Conservation (phyloP, 2,329 filamentous ascomycete species). For the Penicillium paneum region DNA sequence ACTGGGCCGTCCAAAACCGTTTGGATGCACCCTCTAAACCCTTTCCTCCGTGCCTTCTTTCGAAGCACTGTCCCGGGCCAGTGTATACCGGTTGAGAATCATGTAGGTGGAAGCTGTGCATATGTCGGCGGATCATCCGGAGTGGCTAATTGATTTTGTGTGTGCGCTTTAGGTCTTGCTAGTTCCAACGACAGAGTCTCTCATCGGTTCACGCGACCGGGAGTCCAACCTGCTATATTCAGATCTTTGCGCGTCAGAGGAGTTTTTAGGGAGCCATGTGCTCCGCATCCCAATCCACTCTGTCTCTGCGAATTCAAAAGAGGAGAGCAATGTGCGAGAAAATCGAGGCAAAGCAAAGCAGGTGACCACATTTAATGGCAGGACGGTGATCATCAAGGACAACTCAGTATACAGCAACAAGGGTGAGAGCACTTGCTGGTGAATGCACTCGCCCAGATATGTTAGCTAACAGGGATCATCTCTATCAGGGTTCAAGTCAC, state of each 20-base stretch:
- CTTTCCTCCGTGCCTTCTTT: slow-evolving; percentile 98
- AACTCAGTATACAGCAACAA: slow-evolving; percentile 93
- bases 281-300: slow-evolving; percentile 68
- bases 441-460: slow-evolving; percentile 1
- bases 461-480: slow-evolving; percentile 13
- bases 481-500: slow-evolving; percentile 74
- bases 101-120: slow-evolving; percentile 51
- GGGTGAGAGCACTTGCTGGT: slow-evolving; percentile 55
- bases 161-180: slow-evolving; percentile 65
- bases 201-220: slow-evolving; percentile 81
- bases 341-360: slow-evolving; percentile 90
- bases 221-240: slow-evolving; percentile 74
- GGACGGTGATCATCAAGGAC: slow-evolving; percentile 93
- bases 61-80: slow-evolving; percentile 88
- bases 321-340: slow-evolving; percentile 70
- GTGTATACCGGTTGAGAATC: slow-evolving; percentile 86
- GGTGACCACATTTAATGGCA: slow-evolving; percentile 86
- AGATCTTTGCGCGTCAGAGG: slow-evolving; percentile 83
- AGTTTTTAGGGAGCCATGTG: slow-evolving; percentile 96
- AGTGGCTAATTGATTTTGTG: slow-evolving; percentile 10
- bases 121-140: slow-evolving; percentile 12
- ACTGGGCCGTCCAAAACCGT: slow-evolving; percentile 43
- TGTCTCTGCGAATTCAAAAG: slow-evolving; percentile 49
- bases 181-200: slow-evolving; percentile 87
- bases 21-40: slow-evolving; percentile 98